Percentiles rank a stretch among this genome's conserved stretches.
These are phyloP conservation scores for Boletus edulis DNA, from an alignment of 768 basidiomycete genomes.

Conservation along the genomic window DNA sequence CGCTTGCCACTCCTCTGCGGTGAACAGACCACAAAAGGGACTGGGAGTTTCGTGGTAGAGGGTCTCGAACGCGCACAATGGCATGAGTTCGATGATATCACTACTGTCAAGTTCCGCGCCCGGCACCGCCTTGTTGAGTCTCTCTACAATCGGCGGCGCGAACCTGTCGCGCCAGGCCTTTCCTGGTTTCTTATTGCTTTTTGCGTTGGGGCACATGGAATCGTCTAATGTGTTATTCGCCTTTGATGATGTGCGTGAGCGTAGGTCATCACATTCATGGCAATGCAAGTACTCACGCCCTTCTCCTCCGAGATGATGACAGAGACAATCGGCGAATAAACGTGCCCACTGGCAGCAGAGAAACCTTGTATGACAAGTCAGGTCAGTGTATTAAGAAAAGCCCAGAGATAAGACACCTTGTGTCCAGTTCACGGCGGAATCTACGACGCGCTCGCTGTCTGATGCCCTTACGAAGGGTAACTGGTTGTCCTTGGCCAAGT, in stretches of 20 bases:
- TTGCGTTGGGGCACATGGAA: conserved; percentile 58
- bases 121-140: conserved; percentile 59
- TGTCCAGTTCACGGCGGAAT: conserved; percentile 70
- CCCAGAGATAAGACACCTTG: conserved; percentile 39
- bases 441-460: conserved; percentile 55
- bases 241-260: conserved; percentile 25
- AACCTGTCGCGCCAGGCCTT: conserved; percentile 56
- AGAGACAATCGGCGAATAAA: conserved; percentile 46
- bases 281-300: conserved; percentile 38
- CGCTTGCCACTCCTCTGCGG: conserved; percentile 54
- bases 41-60: conserved; percentile 49
- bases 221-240: conserved; percentile 70
- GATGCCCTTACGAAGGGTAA: conserved; percentile 56
- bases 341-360: conserved; percentile 45
- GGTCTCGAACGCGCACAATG: conserved; percentile 82
- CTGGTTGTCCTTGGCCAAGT: conserved; percentile 41
- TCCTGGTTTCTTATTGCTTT: conserved; percentile 42
- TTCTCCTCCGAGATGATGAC: conserved; percentile 49
- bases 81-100: conserved; percentile 62
- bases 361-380: conserved; percentile 47
- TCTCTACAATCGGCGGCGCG: conserved; percentile 51
- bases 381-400: not conserved
- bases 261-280: not conserved
- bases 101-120: conserved; percentile 54
- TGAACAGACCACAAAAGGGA: conserved; percentile 76